phyloP scores from a whole-genome alignment of 2,329 filamentous ascomycete species.

The Albifimbria verrucaria region DNA sequence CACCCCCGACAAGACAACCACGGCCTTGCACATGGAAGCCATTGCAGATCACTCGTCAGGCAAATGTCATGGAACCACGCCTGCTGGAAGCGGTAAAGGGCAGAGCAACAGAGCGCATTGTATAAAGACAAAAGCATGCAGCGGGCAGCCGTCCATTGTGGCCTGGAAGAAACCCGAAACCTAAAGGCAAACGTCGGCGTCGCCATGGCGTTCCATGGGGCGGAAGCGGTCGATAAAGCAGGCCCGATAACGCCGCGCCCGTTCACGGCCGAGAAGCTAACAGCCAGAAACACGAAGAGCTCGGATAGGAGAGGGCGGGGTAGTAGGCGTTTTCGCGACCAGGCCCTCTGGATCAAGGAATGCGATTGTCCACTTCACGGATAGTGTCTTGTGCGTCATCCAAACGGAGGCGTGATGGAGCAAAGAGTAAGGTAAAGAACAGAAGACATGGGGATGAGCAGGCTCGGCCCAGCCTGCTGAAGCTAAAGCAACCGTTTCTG shows the following conservation, averaged over 20 bases:
- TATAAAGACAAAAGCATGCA: too few relatives aligned
- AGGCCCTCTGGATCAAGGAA: neutral
- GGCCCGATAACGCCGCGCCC: neutral
- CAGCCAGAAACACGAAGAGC: neutral
- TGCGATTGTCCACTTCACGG: too few relatives aligned
- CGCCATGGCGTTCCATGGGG: neutral
- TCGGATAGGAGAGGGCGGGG: neutral
- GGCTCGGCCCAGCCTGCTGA: neutral
- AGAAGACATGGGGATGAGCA: too few relatives aligned
- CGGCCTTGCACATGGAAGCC: too few relatives aligned
- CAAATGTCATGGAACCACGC: too few relatives aligned
- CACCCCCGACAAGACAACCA: too few relatives aligned
- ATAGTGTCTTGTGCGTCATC: neutral
- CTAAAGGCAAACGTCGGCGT: neutral
- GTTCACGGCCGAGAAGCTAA: neutral
- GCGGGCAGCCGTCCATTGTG: neutral
- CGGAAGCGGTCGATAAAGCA: neutral
- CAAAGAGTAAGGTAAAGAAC: neutral
- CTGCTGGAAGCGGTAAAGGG: too few relatives aligned
- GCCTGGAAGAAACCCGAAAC: neutral
- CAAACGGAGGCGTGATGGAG: neutral
- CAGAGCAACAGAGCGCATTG: too few relatives aligned
- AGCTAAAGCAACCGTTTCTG: neutral
- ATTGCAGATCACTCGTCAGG: too few relatives aligned
- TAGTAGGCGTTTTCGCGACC: neutral